phyloP scores from a whole-genome alignment of 169 alveolate genomes.

The Babesia ovis region DNA sequence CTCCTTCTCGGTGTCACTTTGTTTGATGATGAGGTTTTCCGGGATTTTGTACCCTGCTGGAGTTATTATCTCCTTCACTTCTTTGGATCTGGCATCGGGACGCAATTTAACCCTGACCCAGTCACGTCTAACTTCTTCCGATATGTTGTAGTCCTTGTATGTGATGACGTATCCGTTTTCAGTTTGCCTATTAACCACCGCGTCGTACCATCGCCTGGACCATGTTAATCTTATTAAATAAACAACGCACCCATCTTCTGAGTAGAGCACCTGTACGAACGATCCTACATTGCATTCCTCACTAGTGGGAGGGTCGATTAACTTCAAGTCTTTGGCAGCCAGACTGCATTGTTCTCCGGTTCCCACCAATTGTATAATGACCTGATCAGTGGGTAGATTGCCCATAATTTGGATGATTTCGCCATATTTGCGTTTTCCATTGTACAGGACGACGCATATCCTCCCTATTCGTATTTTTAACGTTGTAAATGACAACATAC shows the following conservation, averaged over 20 bases:
- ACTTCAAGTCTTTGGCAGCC: conserved; percentile 53
- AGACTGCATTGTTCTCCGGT: conserved; percentile 55
- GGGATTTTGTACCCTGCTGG: conserved; percentile 80
- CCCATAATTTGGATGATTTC: conserved; percentile 51
- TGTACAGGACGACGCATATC: conserved; percentile 59
- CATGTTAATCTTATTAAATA: not conserved
- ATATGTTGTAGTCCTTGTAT: conserved; percentile 75
- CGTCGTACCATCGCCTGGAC: conserved; percentile 76
- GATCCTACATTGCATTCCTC: conserved; percentile 61
- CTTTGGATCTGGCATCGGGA: conserved; percentile 31
- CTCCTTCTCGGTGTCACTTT: conserved; percentile 73
- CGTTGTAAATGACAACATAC: not conserved
- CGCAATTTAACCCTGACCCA: conserved; percentile 53
- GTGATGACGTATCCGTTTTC: conserved; percentile 72
- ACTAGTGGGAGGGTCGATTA: conserved; percentile 59
- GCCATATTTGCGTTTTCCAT: conserved; percentile 63
- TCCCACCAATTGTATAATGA: conserved; percentile 49
- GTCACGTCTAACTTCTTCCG: conserved; percentile 72
- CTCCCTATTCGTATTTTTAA: conserved; percentile 20
- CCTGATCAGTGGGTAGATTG: conserved; percentile 57
- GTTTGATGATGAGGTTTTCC: conserved; percentile 74
- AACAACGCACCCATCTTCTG: conserved; percentile 54
- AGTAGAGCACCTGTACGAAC: conserved; percentile 58
- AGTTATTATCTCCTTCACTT: conserved; percentile 70
- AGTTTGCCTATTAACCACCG: conserved; percentile 65